phyloP scores from a whole-genome alignment of 2,329 filamentous ascomycete species.

The Fusarium sp. region DNA sequence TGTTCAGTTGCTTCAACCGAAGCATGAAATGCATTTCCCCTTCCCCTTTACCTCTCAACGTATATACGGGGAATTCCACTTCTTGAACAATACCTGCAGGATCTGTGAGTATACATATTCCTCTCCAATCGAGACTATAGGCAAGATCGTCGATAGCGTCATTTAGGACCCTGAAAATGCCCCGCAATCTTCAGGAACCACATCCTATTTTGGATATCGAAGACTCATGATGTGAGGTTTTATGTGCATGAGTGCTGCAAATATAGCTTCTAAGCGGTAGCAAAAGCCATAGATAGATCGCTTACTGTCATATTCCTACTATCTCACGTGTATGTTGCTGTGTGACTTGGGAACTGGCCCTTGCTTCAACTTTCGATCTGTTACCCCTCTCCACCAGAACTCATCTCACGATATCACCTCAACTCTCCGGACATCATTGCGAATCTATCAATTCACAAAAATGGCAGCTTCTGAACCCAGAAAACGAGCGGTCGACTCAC shows the following conservation, averaged over 20 bases:
- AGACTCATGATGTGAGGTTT: constrained; percentile 20
- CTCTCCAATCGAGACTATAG: constrained; percentile 13
- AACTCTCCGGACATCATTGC: background rate
- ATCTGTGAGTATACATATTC: constrained; percentile 21
- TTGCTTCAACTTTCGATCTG: background rate
- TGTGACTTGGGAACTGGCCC: background rate
- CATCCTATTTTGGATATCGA: constrained; percentile 15
- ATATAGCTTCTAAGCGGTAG: background rate
- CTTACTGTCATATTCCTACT: background rate
- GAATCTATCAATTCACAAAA: background rate
- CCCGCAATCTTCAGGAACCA: constrained; percentile 17
- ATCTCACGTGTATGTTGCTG: background rate
- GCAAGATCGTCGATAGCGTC: constrained; percentile 38
- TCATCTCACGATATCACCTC: constrained; percentile 7
- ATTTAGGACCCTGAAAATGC: constrained; percentile 22
- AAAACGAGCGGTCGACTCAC: constrained; percentile 53
- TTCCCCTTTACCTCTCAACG: background rate
- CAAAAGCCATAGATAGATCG: background rate
- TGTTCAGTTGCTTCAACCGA: background rate
- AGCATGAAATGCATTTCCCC: background rate
- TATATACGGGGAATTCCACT: background rate
- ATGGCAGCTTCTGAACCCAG: constrained; percentile 40
- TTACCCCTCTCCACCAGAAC: constrained; percentile 28
- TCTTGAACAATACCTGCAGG: background rate
- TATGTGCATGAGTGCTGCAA: background rate